Base-by-base conservation (phyloP, 1,139 yeast genomes). In the Taiozyma sp. region DNA sequence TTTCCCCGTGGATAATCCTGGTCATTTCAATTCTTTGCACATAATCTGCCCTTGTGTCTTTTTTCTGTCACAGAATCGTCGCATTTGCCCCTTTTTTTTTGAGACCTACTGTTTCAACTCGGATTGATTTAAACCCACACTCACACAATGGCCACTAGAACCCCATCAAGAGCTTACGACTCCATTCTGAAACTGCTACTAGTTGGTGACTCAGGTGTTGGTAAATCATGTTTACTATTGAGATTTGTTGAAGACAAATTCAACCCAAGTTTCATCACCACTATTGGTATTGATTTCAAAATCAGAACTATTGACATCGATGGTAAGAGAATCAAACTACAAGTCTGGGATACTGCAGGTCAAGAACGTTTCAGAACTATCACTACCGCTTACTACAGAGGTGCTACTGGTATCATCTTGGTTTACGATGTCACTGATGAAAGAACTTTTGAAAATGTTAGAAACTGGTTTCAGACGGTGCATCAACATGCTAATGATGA, bases 281-380 rank as follows among this genome's bases (percentile, higher is more conserved):
- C 99, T 48, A 93, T 93, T 65, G 99, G 99, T 51, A 93, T 93
- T 67, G 99, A 93, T 70, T 93, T 93, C 78, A 93, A 95, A 74
- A 91, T 95, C 68, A 86, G 97, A 71, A 91, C 98, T 42, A 90
- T 91, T 60, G 97, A 91, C 63, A 80, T 93, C 61, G 93, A 91
- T 60, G 96, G 96, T 53, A 88, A 88, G 71, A 85, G 86, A 62
- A 88, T 95, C 70, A 93, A 93, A 73, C 79, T 93, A 65, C 99
- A 93, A 70, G 90, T 93, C 43, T 93, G 99, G 99, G 99, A 93
- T 69, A 93, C 99, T 41, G 99, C 99, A 7, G 99, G 99, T 29
- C 99, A 93, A 73, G 99, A 93, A 71, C 80, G 99, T 63, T 93
- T 93, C 77, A 83, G 97, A 75, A 93, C 99, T 50, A 93, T 93